phyloP scores from a whole-genome alignment of 192 early-diverging fungal genomes.

The Podila horticola region DNA sequence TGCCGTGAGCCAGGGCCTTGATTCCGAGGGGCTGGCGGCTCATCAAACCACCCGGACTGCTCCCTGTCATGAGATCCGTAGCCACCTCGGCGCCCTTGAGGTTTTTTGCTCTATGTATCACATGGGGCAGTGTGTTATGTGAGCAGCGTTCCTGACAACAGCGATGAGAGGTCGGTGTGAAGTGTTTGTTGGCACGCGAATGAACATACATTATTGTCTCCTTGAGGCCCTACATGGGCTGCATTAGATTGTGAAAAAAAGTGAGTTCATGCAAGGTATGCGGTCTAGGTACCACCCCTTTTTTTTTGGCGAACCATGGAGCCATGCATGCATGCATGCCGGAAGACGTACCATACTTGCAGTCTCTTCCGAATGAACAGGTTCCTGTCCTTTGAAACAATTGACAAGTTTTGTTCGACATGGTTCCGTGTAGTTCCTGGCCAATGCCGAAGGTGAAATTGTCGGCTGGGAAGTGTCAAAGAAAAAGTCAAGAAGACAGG shows the following conservation, averaged over 20 bases:
- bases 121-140: not conserved
- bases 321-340: not conserved
- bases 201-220: not conserved
- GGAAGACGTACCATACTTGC: not conserved
- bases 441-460: not conserved
- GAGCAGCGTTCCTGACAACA: not conserved
- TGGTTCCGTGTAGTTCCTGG: not conserved
- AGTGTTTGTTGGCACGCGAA: not conserved
- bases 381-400: not conserved
- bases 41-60: not conserved
- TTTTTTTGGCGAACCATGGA: not conserved
- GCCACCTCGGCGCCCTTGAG: too few species aligned
- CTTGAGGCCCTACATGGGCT: not conserved
- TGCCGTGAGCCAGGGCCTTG: not conserved
- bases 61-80: not conserved
- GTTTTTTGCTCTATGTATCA: too few species aligned
- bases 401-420: not conserved
- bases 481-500: not conserved
- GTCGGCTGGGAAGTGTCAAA: not conserved
- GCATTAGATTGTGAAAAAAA: not conserved
- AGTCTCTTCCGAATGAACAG: not conserved
- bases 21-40: not conserved
- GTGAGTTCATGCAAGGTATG: not conserved
- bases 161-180: not conserved
- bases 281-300: not conserved